A percentile compares a stretch with the other conserved stretches of the same genome.
phyloP scores from a whole-genome alignment of 306 rosid species.

The Acacia confusa region DNA sequence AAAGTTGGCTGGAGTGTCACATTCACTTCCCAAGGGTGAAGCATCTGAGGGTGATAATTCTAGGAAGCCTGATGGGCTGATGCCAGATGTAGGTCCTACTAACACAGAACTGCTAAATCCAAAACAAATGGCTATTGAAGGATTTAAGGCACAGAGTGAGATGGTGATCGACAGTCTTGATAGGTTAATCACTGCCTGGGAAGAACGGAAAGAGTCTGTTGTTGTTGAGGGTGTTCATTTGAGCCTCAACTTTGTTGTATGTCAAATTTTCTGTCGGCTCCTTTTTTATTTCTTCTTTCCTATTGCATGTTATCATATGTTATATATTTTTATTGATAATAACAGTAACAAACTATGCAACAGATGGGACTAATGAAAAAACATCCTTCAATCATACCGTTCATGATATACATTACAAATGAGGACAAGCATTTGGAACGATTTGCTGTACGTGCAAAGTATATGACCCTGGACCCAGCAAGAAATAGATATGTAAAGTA shows the following conservation, averaged over 20 bases:
- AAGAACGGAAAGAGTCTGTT: slow-evolving; percentile 90
- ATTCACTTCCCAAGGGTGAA: slow-evolving; percentile 55
- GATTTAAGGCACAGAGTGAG: slow-evolving; percentile 97
- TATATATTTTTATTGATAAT: slow-evolving; percentile 12
- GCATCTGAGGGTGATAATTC: slow-evolving; percentile 39
- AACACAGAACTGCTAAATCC: slow-evolving; percentile 58
- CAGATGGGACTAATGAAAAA: slow-evolving; percentile 99
- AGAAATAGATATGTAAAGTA: slow-evolving; percentile 96
- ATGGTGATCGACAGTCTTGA: slow-evolving; percentile 99
- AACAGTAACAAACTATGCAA: slow-evolving; percentile 23
- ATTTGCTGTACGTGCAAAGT: slow-evolving; percentile 98
- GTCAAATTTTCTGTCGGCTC: slow-evolving; percentile 22
- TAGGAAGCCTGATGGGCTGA: slow-evolving; percentile 45
- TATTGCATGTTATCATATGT: neutral
- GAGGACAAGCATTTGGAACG: slow-evolving; percentile 97
- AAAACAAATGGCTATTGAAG: slow-evolving; percentile 95
- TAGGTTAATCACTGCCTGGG: slow-evolving; percentile 94
- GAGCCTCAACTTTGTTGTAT: slow-evolving; percentile 93
- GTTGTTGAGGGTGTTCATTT: slow-evolving; percentile 97
- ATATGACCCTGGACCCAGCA: slow-evolving; percentile 96
- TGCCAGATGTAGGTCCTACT: slow-evolving; percentile 38
- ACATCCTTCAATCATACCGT: slow-evolving; percentile 93
- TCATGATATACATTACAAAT: slow-evolving; percentile 87
- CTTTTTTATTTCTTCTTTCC: slow-evolving; percentile 13
- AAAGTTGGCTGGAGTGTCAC: slow-evolving; percentile 67